Conservation (phyloP, 768 basidiomycete species). For the Suillus paluster region DNA sequence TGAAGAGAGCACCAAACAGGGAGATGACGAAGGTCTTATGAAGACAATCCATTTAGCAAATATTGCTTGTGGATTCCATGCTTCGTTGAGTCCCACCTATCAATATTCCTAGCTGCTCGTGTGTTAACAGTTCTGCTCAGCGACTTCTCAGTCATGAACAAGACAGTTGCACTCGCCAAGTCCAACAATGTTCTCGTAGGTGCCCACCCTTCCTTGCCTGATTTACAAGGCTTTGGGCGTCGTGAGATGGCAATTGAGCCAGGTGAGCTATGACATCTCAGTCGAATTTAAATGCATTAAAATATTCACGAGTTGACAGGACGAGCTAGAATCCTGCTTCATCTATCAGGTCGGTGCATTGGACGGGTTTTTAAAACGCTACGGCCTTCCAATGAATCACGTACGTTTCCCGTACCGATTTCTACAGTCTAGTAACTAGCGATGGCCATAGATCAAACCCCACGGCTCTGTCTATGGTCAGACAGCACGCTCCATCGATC, state of each 20-base stretch:
- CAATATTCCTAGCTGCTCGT: neutral
- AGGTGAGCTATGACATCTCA: slow-evolving; percentile 36
- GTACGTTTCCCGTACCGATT: slow-evolving; percentile 34
- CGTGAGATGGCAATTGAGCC: slow-evolving; percentile 66
- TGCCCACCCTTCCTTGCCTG: slow-evolving; percentile 68
- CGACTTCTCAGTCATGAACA: slow-evolving; percentile 68
- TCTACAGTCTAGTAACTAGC: neutral
- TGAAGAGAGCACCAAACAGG: slow-evolving; percentile 32
- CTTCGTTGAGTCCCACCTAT: slow-evolving; percentile 44
- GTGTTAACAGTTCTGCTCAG: slow-evolving; percentile 29
- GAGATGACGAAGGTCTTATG: slow-evolving; percentile 57
- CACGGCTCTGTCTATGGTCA: slow-evolving; percentile 69
- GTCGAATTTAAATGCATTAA: neutral
- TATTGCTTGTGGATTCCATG: slow-evolving; percentile 73
- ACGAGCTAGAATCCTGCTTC: slow-evolving; percentile 60
- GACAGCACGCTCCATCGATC: slow-evolving; percentile 55
- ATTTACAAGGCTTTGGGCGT: slow-evolving; percentile 67
- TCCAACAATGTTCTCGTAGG: slow-evolving; percentile 59
- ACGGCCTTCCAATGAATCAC: slow-evolving; percentile 59
- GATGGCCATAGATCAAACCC: slow-evolving; percentile 51
- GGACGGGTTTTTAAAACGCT: slow-evolving; percentile 56
- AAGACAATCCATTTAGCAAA: slow-evolving; percentile 62
- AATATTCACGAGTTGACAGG: slow-evolving; percentile 35
- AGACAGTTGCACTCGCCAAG: slow-evolving; percentile 63
- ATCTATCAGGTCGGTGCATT: slow-evolving; percentile 73